These are phyloP conservation scores for Phytophthora sp. DNA, from an alignment of 352 stramenopile genomes.

Conservation along the genomic window DNA sequence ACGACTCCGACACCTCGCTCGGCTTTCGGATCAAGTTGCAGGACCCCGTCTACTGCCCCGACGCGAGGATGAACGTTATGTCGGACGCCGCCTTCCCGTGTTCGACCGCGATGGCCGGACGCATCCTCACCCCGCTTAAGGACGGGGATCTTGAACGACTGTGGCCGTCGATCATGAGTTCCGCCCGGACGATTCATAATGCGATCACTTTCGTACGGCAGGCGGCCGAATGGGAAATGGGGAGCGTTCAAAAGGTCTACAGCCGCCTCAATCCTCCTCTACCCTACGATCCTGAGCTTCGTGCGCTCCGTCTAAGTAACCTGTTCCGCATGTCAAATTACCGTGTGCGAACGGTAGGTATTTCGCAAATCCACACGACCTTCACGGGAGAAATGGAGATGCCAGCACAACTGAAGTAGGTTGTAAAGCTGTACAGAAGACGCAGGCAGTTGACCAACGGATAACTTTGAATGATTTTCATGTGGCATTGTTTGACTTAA, in stretches of 20 bases:
- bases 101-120: not conserved
- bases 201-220: conserved; percentile 4
- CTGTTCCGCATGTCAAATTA: not conserved
- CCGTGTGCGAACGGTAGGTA: not conserved
- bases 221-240: not conserved
- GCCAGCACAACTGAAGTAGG: not conserved
- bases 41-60: not conserved
- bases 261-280: not conserved
- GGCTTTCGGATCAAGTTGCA: conserved; percentile 1
- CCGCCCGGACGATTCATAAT: not conserved
- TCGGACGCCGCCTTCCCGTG: conserved; percentile 1
- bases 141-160: not conserved
- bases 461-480: too few species aligned
- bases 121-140: not conserved
- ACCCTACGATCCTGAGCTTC: not conserved
- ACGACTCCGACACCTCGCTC: conserved; percentile 1
- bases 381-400: not conserved
- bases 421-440: too few species aligned
- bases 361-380: not conserved
- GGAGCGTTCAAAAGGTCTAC: conserved; percentile 10
- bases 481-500: too few species aligned
- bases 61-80: not conserved
- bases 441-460: too few species aligned
- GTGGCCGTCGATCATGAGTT: not conserved
- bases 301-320: too few species aligned